phyloP scores from a whole-genome alignment of 2,329 filamentous ascomycete species.

The Arthrocladium fulminans region DNA sequence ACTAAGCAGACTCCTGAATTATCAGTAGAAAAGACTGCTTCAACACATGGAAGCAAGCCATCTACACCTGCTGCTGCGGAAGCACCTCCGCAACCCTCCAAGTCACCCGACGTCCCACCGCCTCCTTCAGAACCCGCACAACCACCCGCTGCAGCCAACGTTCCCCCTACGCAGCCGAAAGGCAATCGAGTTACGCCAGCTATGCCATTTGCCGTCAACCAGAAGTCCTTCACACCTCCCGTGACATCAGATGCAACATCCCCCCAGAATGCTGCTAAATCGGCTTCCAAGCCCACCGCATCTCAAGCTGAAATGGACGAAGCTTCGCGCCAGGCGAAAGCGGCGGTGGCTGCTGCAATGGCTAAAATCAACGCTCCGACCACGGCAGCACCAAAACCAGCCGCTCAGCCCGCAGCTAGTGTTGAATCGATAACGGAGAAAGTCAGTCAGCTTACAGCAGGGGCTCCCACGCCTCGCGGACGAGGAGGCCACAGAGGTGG shows the following conservation, averaged over 20 bases:
- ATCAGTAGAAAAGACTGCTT: constrained; percentile 33
- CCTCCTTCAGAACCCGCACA: constrained; percentile 18
- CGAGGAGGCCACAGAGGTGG: constrained; percentile 38
- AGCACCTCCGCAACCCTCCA: constrained; percentile 13
- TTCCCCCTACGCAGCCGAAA: constrained; percentile 27
- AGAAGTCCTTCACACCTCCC: constrained; percentile 30
- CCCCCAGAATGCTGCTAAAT: constrained; percentile 21
- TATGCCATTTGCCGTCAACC: constrained; percentile 33
- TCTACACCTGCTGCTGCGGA: constrained; percentile 26
- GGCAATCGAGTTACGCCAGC: constrained; percentile 37
- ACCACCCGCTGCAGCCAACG: constrained; percentile 14
- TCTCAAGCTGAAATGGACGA: constrained; percentile 35
- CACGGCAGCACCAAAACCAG: constrained; percentile 27
- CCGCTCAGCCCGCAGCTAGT: constrained; percentile 20
- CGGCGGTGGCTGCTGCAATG: constrained; percentile 44
- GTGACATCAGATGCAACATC: constrained; percentile 25
- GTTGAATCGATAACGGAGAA: constrained; percentile 38
- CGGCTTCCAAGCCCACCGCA: constrained; percentile 17
- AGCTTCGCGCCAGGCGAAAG: constrained; percentile 41
- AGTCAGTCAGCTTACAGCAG: constrained; percentile 38
- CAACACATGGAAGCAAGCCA: constrained; percentile 28
- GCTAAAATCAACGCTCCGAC: constrained; percentile 34
- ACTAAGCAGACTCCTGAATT: constrained; percentile 36
- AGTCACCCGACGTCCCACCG: constrained; percentile 21
- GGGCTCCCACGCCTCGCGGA: constrained; percentile 31